These are phyloP conservation scores for Tricholoma sp. DNA, from an alignment of 768 basidiomycete species.

Conservation along the genomic window DNA sequence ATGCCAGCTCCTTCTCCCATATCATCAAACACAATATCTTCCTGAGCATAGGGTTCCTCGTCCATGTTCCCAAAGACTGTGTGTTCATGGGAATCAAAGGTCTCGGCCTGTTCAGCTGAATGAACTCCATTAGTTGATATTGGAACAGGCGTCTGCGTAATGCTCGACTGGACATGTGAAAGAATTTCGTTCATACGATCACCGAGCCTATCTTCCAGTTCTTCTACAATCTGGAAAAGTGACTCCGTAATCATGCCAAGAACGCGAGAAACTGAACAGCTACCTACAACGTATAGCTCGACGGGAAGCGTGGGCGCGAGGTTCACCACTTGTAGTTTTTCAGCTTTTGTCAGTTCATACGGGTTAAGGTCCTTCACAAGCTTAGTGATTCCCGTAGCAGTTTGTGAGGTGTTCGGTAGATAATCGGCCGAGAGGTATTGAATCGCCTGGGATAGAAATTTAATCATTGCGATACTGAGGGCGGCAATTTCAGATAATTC, in stretches of 20 bases:
- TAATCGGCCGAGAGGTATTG: constrained; percentile 75
- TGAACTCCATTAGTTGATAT: constrained; percentile 4
- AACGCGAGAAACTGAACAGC: not conserved
- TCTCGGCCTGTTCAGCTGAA: not conserved
- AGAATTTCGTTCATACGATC: constrained; percentile 67
- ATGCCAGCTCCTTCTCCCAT: constrained; percentile 60
- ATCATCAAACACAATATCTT: constrained; percentile 61
- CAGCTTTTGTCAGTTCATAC: constrained; percentile 80
- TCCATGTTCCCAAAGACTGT: constrained; percentile 14
- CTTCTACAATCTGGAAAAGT: constrained; percentile 74
- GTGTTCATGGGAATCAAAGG: not conserved
- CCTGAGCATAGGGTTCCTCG: constrained; percentile 26
- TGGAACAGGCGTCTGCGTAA: constrained; percentile 8
- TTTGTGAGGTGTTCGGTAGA: constrained; percentile 66
- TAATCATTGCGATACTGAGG: not conserved
- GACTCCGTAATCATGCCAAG: not conserved
- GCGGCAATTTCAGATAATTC: no score
- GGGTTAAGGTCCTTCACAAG: constrained; percentile 65
- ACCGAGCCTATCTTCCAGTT: constrained; percentile 79
- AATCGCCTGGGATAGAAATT: constrained; percentile 55
- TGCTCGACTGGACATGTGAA: constrained; percentile 43
- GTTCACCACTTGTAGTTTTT: constrained; percentile 92
- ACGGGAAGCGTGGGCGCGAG: constrained; percentile 77
- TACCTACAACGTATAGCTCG: constrained; percentile 83
- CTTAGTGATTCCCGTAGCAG: constrained; percentile 53